Percentiles rank a stretch among this genome's conserved stretches.
phyloP scores from a whole-genome alignment of 2,329 filamentous ascomycete species.

The Phialophora expanda region DNA sequence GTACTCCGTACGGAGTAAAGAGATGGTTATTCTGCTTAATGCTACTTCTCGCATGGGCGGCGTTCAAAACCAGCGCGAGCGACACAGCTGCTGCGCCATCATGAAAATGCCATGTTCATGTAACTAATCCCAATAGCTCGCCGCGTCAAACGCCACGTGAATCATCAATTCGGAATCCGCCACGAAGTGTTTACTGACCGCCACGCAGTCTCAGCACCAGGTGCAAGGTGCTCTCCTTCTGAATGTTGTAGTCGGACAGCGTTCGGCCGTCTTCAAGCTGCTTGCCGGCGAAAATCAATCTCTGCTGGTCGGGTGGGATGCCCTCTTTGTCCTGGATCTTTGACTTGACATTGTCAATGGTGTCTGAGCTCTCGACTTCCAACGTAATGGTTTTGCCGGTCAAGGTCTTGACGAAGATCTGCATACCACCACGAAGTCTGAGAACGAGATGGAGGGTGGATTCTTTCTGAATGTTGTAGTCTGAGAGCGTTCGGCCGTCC shows the following conservation, averaged over 20 bases:
- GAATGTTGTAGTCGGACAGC: conserved; percentile 60
- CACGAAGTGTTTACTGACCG: conserved; percentile 43
- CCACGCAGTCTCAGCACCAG: conserved; percentile 67
- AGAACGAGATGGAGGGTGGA: conserved; percentile 81
- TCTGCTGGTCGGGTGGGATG: conserved; percentile 72
- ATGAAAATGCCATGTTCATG: not conserved
- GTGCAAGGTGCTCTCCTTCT: conserved; percentile 68
- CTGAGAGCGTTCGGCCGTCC: conserved; percentile 85
- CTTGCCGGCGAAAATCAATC: conserved; percentile 73
- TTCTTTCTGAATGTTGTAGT: conserved; percentile 98
- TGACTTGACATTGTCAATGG: conserved; percentile 72
- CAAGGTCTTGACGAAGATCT: conserved; percentile 84
- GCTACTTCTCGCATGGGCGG: conserved; percentile 2
- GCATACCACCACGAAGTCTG: conserved; percentile 80
- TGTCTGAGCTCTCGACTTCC: conserved; percentile 71
- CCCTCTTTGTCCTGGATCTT: conserved; percentile 85
- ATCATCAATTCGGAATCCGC: conserved; percentile 13
- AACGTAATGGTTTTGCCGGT: conserved; percentile 75
- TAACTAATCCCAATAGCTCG: conserved; percentile 4
- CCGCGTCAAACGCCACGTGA: conserved; percentile 19
- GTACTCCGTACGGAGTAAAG: not conserved
- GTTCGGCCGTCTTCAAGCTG: conserved; percentile 61
- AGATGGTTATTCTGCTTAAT: not conserved
- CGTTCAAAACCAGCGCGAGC: not conserved
- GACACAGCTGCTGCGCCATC: not conserved